Evolutionary conservation across 2,329 filamentous ascomycete genomes (phyloP).

Genomic region (Coccinonectria pachysandricola): DNA sequence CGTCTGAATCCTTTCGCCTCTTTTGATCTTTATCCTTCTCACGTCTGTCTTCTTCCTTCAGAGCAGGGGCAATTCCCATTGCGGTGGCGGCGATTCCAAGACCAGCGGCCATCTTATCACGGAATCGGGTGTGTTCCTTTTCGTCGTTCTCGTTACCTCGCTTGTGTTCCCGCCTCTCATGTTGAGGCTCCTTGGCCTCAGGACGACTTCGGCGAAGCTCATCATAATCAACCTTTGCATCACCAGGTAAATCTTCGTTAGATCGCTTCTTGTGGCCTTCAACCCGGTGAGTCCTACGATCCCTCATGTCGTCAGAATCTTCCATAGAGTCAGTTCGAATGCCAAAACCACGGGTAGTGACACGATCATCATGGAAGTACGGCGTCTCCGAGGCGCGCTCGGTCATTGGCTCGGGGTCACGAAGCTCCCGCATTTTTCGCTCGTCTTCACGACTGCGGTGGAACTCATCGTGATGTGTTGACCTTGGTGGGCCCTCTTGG

Average conservation of each 20-base stretch:
- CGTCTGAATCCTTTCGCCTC: slow-evolving; percentile 22
- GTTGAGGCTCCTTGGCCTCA: slow-evolving; percentile 17
- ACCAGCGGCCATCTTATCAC: slow-evolving; percentile 38
- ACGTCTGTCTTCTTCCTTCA: slow-evolving; percentile 31
- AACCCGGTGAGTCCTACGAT: slow-evolving; percentile 23
- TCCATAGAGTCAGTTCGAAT: slow-evolving; percentile 32
- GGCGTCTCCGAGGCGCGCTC: slow-evolving; percentile 19
- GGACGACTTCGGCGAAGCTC: slow-evolving; percentile 18
- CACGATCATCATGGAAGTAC: slow-evolving; percentile 36
- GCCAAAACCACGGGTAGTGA: slow-evolving; percentile 40
- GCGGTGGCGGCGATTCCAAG: slow-evolving; percentile 39
- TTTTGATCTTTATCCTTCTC: slow-evolving; percentile 22
- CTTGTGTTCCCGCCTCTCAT: slow-evolving; percentile 22
- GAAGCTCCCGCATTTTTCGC: slow-evolving; percentile 30
- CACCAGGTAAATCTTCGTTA: slow-evolving; percentile 21
- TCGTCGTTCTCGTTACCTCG: slow-evolving; percentile 25
- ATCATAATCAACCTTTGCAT: slow-evolving; percentile 20
- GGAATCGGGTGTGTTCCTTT: slow-evolving; percentile 31
- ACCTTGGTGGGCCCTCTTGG: slow-evolving; percentile 36
- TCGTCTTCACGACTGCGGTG: slow-evolving; percentile 40
- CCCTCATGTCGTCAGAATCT: slow-evolving; percentile 33
- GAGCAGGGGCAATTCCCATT: slow-evolving; percentile 30
- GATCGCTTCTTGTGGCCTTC: slow-evolving; percentile 21
- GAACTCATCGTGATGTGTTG: slow-evolving; percentile 36
- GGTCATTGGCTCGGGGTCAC: slow-evolving; percentile 22